Conservation (phyloP, 306 rosid genomes). For the Glycine soja region DNA sequence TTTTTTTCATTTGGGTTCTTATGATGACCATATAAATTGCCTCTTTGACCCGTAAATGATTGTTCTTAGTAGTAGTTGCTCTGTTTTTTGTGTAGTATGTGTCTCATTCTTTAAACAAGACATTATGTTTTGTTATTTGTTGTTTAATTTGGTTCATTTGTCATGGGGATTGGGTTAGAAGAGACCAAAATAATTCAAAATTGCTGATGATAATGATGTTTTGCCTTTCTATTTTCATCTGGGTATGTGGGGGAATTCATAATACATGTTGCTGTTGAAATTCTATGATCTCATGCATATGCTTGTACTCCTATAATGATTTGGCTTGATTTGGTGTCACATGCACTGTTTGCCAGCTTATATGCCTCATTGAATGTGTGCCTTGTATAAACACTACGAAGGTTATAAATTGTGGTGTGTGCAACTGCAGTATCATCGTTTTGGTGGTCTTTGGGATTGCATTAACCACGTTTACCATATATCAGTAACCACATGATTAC, state of each 20-base stretch:
- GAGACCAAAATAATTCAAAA: constrained; percentile 32
- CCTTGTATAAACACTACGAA: not conserved
- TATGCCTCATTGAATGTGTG: not conserved
- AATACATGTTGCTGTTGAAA: not conserved
- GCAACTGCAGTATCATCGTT: not conserved
- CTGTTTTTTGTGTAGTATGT: constrained; percentile 65
- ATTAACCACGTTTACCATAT: not conserved
- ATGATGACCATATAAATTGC: constrained; percentile 72
- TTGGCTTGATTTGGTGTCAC: constrained; percentile 1
- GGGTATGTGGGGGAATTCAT: not conserved
- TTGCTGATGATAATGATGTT: not conserved
- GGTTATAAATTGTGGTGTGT: not conserved
- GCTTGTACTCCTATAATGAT: not conserved
- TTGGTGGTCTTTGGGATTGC: not conserved
- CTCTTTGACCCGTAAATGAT: constrained; percentile 66
- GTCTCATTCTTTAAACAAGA: constrained; percentile 35
- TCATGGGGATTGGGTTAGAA: constrained; percentile 12
- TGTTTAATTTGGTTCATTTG: constrained; percentile 22
- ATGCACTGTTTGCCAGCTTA: not conserved
- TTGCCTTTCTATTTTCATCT: not conserved
- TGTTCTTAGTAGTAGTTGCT: constrained; percentile 61
- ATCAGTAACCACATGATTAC: not conserved
- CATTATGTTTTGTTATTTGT: not conserved
- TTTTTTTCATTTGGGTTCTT: constrained; percentile 53
- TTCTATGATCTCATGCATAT: not conserved